Percentiles rank a stretch among this genome's conserved stretches.
phyloP scores from a whole-genome alignment of 139 green algal species.

The Chlamydomonas schloesseri region DNA sequence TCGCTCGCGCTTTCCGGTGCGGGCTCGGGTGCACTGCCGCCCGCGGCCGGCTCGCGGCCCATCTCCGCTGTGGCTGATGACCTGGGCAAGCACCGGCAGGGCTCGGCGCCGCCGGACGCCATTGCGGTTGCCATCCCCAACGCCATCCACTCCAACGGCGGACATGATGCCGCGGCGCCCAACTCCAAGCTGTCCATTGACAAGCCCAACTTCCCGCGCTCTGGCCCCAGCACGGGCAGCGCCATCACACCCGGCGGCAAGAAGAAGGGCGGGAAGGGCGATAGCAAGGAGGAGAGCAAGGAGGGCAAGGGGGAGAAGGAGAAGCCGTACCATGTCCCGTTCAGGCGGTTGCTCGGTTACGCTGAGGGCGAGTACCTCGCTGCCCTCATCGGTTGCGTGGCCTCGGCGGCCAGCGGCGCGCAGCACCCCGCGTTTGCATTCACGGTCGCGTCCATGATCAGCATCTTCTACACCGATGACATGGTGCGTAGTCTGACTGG shows the following conservation, averaged over 20 bases:
- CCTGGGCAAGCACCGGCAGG: not conserved
- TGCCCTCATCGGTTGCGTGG: constrained; percentile 56
- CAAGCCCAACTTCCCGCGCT: too few species aligned
- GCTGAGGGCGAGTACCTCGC: constrained; percentile 72
- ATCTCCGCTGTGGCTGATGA: too few species aligned
- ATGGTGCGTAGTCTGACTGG: too few species aligned
- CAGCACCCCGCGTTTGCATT: constrained; percentile 82
- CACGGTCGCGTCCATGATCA: constrained; percentile 38
- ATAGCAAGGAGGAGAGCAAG: constrained; percentile 19
- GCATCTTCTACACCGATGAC: constrained; percentile 5
- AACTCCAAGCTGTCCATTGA: not conserved
- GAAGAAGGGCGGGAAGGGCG: not conserved
- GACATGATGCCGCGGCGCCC: not conserved
- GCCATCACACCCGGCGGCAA: too few species aligned
- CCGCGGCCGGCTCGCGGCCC: too few species aligned
- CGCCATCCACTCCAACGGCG: not conserved
- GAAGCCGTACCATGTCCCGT: constrained; percentile 38
- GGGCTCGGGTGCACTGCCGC: too few species aligned
- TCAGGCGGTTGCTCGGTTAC: constrained; percentile 63
- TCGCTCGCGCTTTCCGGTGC: too few species aligned
- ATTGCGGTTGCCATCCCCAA: not conserved
- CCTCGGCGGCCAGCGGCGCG: constrained; percentile 59
- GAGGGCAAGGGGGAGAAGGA: constrained; percentile 25
- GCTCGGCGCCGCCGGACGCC: not conserved
- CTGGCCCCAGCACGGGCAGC: not conserved